Evolutionary conservation across 495 filamentous ascomycete species (phyloP), one percentile per base, ranked within the genome.

Genomic region (Evernia prunastri): DNA sequence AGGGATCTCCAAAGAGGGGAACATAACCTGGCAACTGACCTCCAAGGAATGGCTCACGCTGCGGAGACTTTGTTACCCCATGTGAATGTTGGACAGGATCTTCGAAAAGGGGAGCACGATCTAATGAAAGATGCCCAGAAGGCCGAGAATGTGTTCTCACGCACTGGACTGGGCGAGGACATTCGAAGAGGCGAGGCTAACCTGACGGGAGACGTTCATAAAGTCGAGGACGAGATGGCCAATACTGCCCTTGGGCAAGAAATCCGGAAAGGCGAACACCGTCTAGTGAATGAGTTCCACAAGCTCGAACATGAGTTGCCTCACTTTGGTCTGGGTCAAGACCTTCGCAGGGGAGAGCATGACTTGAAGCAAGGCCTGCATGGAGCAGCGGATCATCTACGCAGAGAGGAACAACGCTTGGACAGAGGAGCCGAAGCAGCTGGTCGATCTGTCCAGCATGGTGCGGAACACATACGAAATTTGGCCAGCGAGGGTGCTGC

Each of bases 61-160:
- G 47, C 39, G 11, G 25, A 42, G 47, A n/a, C 15, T 20, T 25
- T 31, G n/a, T 56, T 62, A 25, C 36, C 35, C 35, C 23, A 39
- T 20, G n/a, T 36, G 11, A 56, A 56, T 40, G 8, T 42, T 15
- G 1, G 15, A 33, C 45, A 27, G 29, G 25, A 33, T 4, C 10
- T 56, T 62, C 45, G 37, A 56, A 43, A 10, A 31, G 49, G 49
- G 25, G 60, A 63, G 37, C 49, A 56, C 13, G 27, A 43, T 29
- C 60, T 63, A 51, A 27, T 42, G 17, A 18, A 27, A 56, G 51
- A 63, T 13, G 27, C 31, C 12, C 15, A 12, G 4, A 63, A 56
- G 45, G 25, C 45, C 20, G 51, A 57, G 33, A 29, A 43, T 10
- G 47, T n/a, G 25, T 56, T 63, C 18, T 29, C 49, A 10, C 11